Conservation (phyloP, 306 rosid species). For the Gillenia trifoliata region DNA sequence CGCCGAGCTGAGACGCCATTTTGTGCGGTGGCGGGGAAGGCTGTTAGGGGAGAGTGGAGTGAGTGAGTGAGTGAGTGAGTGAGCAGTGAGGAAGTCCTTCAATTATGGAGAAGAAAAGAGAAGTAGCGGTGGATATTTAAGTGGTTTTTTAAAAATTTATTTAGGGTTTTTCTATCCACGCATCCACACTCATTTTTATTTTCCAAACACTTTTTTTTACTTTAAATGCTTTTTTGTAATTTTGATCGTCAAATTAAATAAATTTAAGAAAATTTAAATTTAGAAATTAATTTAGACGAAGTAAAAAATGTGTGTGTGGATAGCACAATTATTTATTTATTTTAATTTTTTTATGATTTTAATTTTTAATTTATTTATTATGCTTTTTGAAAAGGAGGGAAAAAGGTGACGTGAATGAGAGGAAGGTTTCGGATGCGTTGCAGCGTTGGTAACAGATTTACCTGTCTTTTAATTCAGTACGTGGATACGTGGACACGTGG, state of each 20-base stretch:
- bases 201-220: no score
- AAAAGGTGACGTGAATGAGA: slow-evolving; percentile 18
- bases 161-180: no score
- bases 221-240: no score
- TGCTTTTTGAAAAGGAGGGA: neutral
- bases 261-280: no score
- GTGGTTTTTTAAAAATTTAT: no score
- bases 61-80: neutral
- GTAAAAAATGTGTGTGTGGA: no score
- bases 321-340: no score
- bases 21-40: neutral
- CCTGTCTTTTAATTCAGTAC: neutral
- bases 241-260: no score
- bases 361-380: neutral
- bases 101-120: neutral
- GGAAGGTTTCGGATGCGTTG: slow-evolving; percentile 6
- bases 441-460: neutral
- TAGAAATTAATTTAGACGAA: no score
- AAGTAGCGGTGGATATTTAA: slow-evolving; percentile 12
- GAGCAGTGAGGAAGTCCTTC: neutral
- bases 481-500: neutral
- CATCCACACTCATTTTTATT: no score
- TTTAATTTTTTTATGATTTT: neutral
- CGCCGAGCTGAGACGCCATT: slow-evolving; percentile 51
- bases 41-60: neutral